Percentiles rank a stretch among this genome's conserved stretches.
phyloP scores from a whole-genome alignment of 2,329 filamentous ascomycete species.

The Furcasterigmium sp. region DNA sequence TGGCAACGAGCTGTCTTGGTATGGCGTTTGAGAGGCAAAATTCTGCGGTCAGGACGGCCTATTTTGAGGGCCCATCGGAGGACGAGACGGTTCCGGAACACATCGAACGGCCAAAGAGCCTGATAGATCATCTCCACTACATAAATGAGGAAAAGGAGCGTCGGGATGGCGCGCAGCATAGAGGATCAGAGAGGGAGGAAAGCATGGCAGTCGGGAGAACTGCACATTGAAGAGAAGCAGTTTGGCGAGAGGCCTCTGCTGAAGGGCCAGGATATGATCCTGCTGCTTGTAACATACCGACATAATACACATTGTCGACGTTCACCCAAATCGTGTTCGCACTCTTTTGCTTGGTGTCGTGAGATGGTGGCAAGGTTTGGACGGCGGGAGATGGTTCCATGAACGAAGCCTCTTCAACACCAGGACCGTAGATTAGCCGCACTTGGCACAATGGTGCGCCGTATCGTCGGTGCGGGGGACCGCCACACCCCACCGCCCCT shows the following conservation, averaged over 20 bases:
- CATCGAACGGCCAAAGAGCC: conserved; percentile 10
- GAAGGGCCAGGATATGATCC: conserved; percentile 9
- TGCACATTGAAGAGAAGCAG: too few relatives aligned
- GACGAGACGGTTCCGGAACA: conserved; percentile 6
- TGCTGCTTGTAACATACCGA: conserved; percentile 13
- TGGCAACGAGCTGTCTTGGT: conserved; percentile 1
- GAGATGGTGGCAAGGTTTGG: too few relatives aligned
- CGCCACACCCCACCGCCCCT: background rate
- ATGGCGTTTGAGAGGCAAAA: conserved; percentile 10
- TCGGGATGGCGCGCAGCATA: conserved; percentile 11
- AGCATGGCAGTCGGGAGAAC: too few relatives aligned
- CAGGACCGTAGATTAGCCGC: too few relatives aligned
- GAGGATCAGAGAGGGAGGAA: conserved; percentile 9
- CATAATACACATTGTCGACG: conserved; percentile 4
- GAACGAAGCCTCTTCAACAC: too few relatives aligned
- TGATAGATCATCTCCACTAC: conserved; percentile 13
- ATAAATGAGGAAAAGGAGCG: conserved; percentile 11
- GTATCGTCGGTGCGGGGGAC: too few relatives aligned
- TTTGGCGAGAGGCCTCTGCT: conserved; percentile 3
- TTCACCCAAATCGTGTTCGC: background rate
- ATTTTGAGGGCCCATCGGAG: background rate
- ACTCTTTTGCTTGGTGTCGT: too few relatives aligned
- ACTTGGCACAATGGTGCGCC: too few relatives aligned
- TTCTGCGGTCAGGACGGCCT: conserved; percentile 6
- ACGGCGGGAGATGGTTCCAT: too few relatives aligned